These are phyloP conservation scores for Davidsoniella eucalypti DNA, from an alignment of 2,329 filamentous ascomycete species.

Conservation along the genomic window DNA sequence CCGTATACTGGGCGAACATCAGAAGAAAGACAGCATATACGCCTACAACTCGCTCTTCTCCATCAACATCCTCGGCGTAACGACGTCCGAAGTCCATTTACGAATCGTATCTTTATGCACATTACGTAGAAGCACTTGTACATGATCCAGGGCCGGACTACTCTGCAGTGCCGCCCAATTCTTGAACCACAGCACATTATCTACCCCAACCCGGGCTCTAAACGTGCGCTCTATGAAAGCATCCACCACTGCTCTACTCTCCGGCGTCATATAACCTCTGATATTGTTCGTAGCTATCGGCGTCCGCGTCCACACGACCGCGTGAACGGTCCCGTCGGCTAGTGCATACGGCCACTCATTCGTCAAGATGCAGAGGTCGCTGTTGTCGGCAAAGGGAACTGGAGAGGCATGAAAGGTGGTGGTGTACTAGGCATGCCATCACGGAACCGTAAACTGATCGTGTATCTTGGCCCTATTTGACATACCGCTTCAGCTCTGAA, in stretches of 20 bases:
- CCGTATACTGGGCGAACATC: background rate
- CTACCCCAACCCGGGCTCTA: slow-evolving; percentile 34
- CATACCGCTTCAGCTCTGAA: slow-evolving; percentile 63
- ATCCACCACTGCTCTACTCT: slow-evolving; percentile 47
- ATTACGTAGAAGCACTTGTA: slow-evolving; percentile 57
- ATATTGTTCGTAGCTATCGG: slow-evolving; percentile 52
- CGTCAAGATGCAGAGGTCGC: slow-evolving; percentile 53
- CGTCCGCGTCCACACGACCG: slow-evolving; percentile 87
- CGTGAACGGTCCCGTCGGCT: slow-evolving; percentile 48
- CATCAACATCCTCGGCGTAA: slow-evolving; percentile 5
- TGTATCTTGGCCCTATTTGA: slow-evolving; percentile 56
- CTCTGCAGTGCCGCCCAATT: slow-evolving; percentile 85
- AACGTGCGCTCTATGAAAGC: slow-evolving; percentile 58
- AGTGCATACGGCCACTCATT: slow-evolving; percentile 95
- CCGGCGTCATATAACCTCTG: slow-evolving; percentile 55
- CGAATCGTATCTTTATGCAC: slow-evolving; percentile 34
- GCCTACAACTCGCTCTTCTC: background rate
- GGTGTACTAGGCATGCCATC: slow-evolving; percentile 56
- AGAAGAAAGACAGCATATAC: background rate
- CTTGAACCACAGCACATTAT: slow-evolving; percentile 73
- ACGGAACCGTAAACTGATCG: slow-evolving; percentile 63
- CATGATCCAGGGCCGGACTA: slow-evolving; percentile 72
- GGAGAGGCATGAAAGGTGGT: slow-evolving; percentile 41
- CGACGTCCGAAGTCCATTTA: slow-evolving; percentile 28
- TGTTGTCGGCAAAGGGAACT: slow-evolving; percentile 34